Base-by-base conservation (phyloP, 2,329 filamentous ascomycete species). In the Aspergillus fumigatiaffinis region DNA sequence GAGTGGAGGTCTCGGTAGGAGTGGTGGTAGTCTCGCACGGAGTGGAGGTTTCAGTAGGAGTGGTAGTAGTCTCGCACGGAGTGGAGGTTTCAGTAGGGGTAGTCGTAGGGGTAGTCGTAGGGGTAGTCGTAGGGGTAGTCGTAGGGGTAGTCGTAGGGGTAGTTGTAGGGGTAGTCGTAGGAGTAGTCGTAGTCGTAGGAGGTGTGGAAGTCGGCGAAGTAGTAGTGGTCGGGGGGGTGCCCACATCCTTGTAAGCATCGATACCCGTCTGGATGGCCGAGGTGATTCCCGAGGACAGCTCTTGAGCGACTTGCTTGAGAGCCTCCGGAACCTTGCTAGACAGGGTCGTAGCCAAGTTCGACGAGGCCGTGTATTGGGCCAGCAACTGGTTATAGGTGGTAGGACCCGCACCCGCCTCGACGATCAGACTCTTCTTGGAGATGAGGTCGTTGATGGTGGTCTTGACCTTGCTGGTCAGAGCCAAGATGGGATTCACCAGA, bases 381-480 rank as follows among this genome's bases (percentile, higher is more conserved):
- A 14, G 12, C 44, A 47, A 5, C 21, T 47, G 44, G 9, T 14
- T 17, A 23, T 25, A 23, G 4, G 21, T 47, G 3, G 21, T 47
- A 23, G 44, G 44, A 23, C 44, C 44, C 5, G 21, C 10, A 10
- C 44, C 44, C 10, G 44, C 44, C 6, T 23, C 44, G 21, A 47
- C 44, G 21, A 47, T 25, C 9, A 7, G 44, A 47, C 10, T 10
- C 44, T 47, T 47, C 44, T 47, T 47, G 20, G 44, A 20, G 12
- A 47, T 4, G 5, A 47, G 44, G 12, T 47, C 44, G 23, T 47
- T 26, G 44, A 47, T 62, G 26, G 60, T 55, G 20, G 17, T 47
- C 32, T 69, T 29, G 58, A 70, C 55, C 23, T 63, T 54, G 3
- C 50, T 50, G 52, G 57, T 64, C 51, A 71, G 59, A 51, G 55